Percentiles rank a stretch among this genome's conserved stretches.
These are phyloP conservation scores for Oenanthe javanica DNA, from an alignment of 140 eudicot genomes.

Conservation along the genomic window DNA sequence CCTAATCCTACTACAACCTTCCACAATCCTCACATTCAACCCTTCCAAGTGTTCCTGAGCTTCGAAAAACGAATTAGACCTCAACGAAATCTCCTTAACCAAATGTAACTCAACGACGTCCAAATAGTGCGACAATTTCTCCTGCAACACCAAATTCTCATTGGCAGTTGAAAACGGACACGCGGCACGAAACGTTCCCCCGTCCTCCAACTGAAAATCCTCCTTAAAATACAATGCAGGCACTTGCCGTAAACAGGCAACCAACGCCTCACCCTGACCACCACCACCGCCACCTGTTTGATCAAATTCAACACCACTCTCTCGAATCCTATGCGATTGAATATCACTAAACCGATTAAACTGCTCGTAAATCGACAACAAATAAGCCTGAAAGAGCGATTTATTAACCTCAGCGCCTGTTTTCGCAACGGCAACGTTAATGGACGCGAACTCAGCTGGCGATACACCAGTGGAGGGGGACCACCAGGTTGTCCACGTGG, in stretches of 20 bases:
- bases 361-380: not conserved
- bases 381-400: constrained; percentile 4
- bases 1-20: constrained; percentile 75
- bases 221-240: constrained; percentile 91
- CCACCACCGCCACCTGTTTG: constrained; percentile 16
- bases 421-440: not conserved
- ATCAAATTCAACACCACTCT: constrained; percentile 19
- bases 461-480: not conserved
- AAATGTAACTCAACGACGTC: constrained; percentile 91
- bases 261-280: constrained; percentile 66
- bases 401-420: not conserved
- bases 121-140: constrained; percentile 76
- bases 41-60: constrained; percentile 87
- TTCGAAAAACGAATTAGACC: constrained; percentile 88
- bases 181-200: constrained; percentile 72
- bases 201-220: constrained; percentile 85
- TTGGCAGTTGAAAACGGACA: constrained; percentile 50
- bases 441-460: not conserved
- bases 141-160: constrained; percentile 64
- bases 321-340: constrained; percentile 34
- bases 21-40: constrained; percentile 62
- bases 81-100: constrained; percentile 85
- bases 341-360: constrained; percentile 50
- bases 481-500: constrained; percentile 2
- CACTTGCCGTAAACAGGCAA: constrained; percentile 83